Percentiles rank a stretch among this genome's conserved stretches.
Evolutionary conservation across 257 asterid species (phyloP).

Genomic region (Capsicum chinense): DNA sequence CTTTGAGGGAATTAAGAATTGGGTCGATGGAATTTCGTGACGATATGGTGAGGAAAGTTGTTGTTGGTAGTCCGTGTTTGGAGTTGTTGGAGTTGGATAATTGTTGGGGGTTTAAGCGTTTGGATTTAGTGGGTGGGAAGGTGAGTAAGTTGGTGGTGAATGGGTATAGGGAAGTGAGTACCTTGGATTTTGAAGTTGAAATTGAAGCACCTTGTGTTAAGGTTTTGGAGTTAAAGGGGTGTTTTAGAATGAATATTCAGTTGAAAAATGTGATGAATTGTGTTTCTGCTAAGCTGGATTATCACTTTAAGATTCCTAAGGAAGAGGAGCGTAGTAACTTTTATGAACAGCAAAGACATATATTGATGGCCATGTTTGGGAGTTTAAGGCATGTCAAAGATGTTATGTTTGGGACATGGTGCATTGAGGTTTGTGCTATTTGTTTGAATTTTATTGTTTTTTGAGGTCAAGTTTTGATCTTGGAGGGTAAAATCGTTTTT

Average conservation of each 20-base stretch:
- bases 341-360: not conserved
- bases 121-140: slow-evolving; percentile 21
- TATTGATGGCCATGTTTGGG: slow-evolving; percentile 19
- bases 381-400: slow-evolving; percentile 23
- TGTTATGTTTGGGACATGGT: slow-evolving; percentile 26
- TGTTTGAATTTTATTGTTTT: not conserved
- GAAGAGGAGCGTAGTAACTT: not conserved
- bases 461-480: not conserved
- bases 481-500: not conserved
- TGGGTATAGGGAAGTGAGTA: not conserved
- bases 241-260: slow-evolving; percentile 20
- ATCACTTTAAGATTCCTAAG: not conserved
- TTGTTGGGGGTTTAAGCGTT: slow-evolving; percentile 20
- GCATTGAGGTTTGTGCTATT: slow-evolving; percentile 28
- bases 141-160: slow-evolving; percentile 27
- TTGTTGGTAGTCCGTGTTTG: slow-evolving; percentile 18
- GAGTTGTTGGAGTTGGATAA: slow-evolving; percentile 22
- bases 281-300: not conserved
- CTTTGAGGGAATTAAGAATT: slow-evolving; percentile 18
- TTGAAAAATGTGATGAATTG: slow-evolving; percentile 1
- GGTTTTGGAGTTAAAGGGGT: slow-evolving; percentile 18
- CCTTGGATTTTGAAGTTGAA: not conserved
- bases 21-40: not conserved
- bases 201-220: slow-evolving; percentile 22
- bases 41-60: not conserved